A percentile compares a stretch with the other conserved stretches of the same genome.
Conservation (phyloP, 768 basidiomycete species). For the Tulasnella sp. region DNA sequence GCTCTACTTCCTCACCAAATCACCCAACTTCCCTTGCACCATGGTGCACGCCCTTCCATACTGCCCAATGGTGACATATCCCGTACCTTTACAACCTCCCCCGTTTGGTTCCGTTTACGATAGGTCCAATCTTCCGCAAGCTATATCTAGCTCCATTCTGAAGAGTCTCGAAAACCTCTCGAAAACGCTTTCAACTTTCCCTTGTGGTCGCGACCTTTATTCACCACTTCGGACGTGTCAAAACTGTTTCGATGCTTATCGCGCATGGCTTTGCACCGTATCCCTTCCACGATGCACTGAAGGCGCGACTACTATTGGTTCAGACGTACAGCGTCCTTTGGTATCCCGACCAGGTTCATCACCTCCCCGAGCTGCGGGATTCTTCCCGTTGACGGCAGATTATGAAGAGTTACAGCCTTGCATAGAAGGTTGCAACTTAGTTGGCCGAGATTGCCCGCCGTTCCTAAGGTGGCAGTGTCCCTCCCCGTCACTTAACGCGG, state of each 20-base stretch:
- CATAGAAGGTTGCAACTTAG: slow-evolving; percentile 59
- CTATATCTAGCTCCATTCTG: slow-evolving; percentile 39
- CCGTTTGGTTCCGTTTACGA: slow-evolving; percentile 25
- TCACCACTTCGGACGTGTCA: slow-evolving; percentile 65
- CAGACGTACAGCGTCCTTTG: not conserved
- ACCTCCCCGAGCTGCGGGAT: slow-evolving; percentile 38
- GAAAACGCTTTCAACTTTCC: slow-evolving; percentile 50
- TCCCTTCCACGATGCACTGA: slow-evolving; percentile 68
- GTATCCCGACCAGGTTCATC: not conserved
- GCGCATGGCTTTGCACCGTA: slow-evolving; percentile 62
- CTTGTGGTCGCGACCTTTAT: slow-evolving; percentile 70
- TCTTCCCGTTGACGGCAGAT: slow-evolving; percentile 30
- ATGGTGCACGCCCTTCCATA: slow-evolving; percentile 58
- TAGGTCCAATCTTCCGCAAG: slow-evolving; percentile 36
- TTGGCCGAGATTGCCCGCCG: slow-evolving; percentile 63
- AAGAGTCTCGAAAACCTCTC: slow-evolving; percentile 62
- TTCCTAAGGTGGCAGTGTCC: slow-evolving; percentile 65
- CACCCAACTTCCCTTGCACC: slow-evolving; percentile 47
- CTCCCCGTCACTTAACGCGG: slow-evolving; percentile 44
- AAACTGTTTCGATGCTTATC: slow-evolving; percentile 61
- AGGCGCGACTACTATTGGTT: slow-evolving; percentile 16
- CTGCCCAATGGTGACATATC: slow-evolving; percentile 58
- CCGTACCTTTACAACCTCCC: slow-evolving; percentile 50
- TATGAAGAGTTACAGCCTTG: slow-evolving; percentile 66
- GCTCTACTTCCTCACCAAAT: slow-evolving; percentile 63